Conservation (phyloP, 352 stramenopile species). For the Pythium vanterpoolii region DNA sequence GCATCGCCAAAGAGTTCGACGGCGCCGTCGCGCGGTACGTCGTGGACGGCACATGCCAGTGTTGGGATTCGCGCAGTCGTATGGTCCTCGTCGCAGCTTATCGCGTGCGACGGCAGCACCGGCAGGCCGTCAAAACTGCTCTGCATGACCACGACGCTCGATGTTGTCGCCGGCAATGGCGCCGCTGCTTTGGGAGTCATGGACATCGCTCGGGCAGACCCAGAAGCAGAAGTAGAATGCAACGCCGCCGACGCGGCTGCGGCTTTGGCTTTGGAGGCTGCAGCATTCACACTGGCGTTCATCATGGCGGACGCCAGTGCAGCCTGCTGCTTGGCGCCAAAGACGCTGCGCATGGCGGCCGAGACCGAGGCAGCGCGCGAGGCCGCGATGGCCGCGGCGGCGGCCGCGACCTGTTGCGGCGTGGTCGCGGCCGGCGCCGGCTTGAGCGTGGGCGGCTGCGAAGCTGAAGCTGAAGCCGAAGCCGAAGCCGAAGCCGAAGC, state of each 20-base stretch:
- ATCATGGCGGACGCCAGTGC: constrained; percentile 16
- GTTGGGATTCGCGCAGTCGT: constrained; percentile 1
- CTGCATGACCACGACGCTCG: constrained; percentile 18
- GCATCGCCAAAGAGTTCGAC: constrained; percentile 14
- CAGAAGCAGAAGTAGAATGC: not conserved
- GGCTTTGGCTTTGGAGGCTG: constrained; percentile 5
- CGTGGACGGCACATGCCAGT: not conserved
- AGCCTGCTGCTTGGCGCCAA: constrained; percentile 18
- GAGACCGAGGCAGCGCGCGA: constrained; percentile 21
- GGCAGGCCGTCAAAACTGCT: constrained; percentile 25
- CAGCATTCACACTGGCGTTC: constrained; percentile 11
- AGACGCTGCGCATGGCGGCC: constrained; percentile 23
- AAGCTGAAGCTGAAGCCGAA: not conserved
- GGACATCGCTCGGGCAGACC: not conserved
- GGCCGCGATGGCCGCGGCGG: constrained; percentile 19
- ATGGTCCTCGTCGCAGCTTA: not conserved
- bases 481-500: not conserved
- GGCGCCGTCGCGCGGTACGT: constrained; percentile 3
- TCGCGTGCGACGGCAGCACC: constrained; percentile 18
- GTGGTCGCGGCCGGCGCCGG: constrained; percentile 10
- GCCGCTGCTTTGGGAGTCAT: not conserved
- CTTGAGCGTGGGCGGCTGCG: not conserved
- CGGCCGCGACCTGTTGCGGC: constrained; percentile 22
- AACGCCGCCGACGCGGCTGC: not conserved
- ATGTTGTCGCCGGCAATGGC: not conserved